Conservation (phyloP, 176 grass and related monocot genomes). For the Cenchrus fungigraminus region DNA sequence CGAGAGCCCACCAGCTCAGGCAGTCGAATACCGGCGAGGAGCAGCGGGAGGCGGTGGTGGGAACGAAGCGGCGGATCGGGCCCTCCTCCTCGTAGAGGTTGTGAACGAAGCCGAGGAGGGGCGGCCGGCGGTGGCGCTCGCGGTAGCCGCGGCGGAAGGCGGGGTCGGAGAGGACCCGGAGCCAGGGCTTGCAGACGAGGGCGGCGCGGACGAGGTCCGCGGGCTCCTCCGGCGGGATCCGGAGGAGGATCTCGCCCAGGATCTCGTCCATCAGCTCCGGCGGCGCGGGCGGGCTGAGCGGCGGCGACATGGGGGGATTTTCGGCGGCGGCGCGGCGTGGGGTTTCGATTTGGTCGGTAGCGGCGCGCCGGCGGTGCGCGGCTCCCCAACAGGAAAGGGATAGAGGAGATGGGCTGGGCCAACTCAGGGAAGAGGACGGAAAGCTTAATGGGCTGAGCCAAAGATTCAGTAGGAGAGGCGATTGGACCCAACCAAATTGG, state of each 20-base stretch:
- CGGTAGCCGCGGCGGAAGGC: slow-evolving; percentile 26
- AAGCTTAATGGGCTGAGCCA: no score
- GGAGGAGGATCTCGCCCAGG: slow-evolving; percentile 34
- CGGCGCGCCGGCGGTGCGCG: no score
- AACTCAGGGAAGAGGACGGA: no score
- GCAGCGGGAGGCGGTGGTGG: not conserved
- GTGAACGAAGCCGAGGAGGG: slow-evolving; percentile 22
- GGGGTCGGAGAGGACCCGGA: not conserved
- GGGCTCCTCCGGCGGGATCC: slow-evolving; percentile 9
- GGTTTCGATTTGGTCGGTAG: no score
- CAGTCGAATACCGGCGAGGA: not conserved
- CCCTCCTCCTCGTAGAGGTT: not conserved
- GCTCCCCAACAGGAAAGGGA: no score
- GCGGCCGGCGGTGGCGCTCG: slow-evolving; percentile 12
- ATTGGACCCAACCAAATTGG: no score
- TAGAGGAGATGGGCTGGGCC: no score
- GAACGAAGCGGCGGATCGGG: not conserved
- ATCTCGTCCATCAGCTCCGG: slow-evolving; percentile 23
- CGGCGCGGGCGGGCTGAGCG: not conserved
- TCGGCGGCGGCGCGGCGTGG: no score
- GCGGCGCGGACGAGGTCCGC: slow-evolving; percentile 13
- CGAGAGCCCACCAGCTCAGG: not conserved
- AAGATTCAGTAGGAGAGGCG: no score
- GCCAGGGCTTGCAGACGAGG: slow-evolving; percentile 29
- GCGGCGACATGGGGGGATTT: no score